Base-by-base conservation (phyloP, 441 rosid genomes). In the Flueggea neowawraea region DNA sequence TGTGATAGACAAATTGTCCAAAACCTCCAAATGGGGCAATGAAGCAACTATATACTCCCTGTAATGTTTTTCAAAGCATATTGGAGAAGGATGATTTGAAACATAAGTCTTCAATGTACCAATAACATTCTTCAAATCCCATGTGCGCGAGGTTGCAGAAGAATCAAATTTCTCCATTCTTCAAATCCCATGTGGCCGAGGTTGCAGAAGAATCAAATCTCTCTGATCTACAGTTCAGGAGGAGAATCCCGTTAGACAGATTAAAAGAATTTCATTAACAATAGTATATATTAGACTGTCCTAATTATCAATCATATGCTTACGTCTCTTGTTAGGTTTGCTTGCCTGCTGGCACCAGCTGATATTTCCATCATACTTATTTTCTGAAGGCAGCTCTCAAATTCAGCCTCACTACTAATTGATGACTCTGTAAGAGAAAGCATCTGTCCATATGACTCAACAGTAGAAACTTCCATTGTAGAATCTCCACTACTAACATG, bases 41-140 rank as follows among this genome's bases (percentile, higher is more conserved):
- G 50, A 47, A 4, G 14, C 12, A 47, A 47, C 50, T 4, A 47
- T 47, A 9, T 47, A 47, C 50, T 47, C 50, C 50, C 50, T 47
- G n/a, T 47, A 47, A 47, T 47, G 50, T 47, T 47, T 47, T 14
- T 47, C 50, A 47, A 47, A 47, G 50, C 50, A 47, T 47, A 47
- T 47, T 11, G 50, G 50, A 47, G 50, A 62, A 54, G 86, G 78
- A 59, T 84, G 86, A 57, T 74, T 77, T 8, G 81, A 79, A 39
- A 60, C 69, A 68, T 76, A 77, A 48, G 74, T 63, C 39, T 69
- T 68, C 54, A 65, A 63, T 62, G 54, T 17, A 12, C 43, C 31
- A 10, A 28, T 57, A 36, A 41, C 64, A 55, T 64, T 68, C 58
- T 14, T 65, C 43, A 39, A 63, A 12, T 67, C 63, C 74, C 54